A percentile compares a stretch with the other conserved stretches of the same genome.
Conservation (phyloP, 495 filamentous ascomycete genomes). For the Bacidia gigantensis region DNA sequence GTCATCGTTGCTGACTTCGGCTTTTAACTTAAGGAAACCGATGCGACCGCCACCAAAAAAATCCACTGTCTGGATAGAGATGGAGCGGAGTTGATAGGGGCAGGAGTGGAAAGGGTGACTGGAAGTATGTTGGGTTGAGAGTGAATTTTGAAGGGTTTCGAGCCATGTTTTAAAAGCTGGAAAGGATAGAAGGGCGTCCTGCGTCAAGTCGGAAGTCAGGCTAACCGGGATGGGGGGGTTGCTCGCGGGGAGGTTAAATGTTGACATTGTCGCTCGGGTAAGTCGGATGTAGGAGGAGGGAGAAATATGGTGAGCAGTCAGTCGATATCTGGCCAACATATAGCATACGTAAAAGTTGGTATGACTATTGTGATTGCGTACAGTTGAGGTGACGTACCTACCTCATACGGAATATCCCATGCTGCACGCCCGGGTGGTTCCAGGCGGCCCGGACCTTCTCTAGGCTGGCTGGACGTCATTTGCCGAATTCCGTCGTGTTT, state of each 20-base stretch:
- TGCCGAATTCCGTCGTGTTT: too few species aligned
- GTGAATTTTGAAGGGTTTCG: slow-evolving; percentile 46
- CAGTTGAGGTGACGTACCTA: too few species aligned
- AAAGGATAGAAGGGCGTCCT: slow-evolving; percentile 54
- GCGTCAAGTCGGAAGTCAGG: slow-evolving; percentile 42
- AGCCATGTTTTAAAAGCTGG: slow-evolving; percentile 65
- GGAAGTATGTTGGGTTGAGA: slow-evolving; percentile 44
- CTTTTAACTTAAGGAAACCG: slow-evolving; percentile 68
- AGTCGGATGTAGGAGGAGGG: neutral
- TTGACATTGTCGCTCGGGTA: slow-evolving; percentile 24
- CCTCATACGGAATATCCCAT: too few species aligned
- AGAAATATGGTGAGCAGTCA: slow-evolving; percentile 8
- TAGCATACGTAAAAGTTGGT: neutral
- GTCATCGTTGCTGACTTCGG: slow-evolving; percentile 45
- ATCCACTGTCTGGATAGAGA: slow-evolving; percentile 64
- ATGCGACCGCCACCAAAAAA: slow-evolving; percentile 49
- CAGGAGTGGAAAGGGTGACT: slow-evolving; percentile 55
- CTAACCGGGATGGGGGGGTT: slow-evolving; percentile 35
- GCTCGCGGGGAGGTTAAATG: slow-evolving; percentile 33
- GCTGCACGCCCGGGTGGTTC: too few species aligned
- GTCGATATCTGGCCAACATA: slow-evolving; percentile 16
- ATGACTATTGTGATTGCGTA: too few species aligned
- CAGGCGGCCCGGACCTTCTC: too few species aligned
- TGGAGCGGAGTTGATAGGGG: slow-evolving; percentile 55
- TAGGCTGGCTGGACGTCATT: too few species aligned